A percentile compares a stretch with the other conserved stretches of the same genome.
phyloP scores from a whole-genome alignment of 2,329 filamentous ascomycete genomes.

The Iodosphaeria phyllophila region DNA sequence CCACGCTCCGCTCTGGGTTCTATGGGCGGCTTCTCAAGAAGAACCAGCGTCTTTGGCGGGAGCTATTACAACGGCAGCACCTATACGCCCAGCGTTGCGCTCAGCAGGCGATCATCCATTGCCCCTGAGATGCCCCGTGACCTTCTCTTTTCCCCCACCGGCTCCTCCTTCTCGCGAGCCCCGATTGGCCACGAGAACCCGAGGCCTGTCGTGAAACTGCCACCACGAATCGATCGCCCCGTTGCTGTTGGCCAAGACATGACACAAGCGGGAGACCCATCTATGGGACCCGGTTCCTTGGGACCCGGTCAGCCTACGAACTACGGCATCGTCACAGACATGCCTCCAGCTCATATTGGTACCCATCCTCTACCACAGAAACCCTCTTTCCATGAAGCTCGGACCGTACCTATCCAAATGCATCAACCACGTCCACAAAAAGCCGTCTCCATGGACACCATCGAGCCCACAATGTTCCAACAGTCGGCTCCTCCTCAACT shows the following conservation, averaged over 20 bases:
- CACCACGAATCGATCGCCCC: constrained; percentile 29
- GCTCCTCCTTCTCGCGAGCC: constrained; percentile 55
- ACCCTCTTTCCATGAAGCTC: constrained; percentile 37
- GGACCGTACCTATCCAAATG: constrained; percentile 45
- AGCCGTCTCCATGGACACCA: constrained; percentile 78
- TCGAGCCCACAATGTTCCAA: constrained; percentile 51
- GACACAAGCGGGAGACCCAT: background rate
- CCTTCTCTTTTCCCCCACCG: constrained; percentile 61
- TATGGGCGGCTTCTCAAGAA: constrained; percentile 49
- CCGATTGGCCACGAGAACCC: constrained; percentile 39
- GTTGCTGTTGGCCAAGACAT: constrained; percentile 7
- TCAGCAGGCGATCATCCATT: constrained; percentile 75
- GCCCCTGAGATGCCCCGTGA: constrained; percentile 49
- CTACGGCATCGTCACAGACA: too few species aligned
- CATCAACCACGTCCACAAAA: constrained; percentile 93
- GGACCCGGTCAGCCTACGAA: constrained; percentile 17
- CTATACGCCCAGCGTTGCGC: constrained; percentile 73
- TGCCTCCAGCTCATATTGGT: constrained; percentile 38
- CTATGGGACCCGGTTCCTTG: constrained; percentile 4
- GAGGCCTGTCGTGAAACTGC: constrained; percentile 67
- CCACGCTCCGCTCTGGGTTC: constrained; percentile 54
- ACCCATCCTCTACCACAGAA: constrained; percentile 39
- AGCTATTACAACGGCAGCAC: constrained; percentile 50
- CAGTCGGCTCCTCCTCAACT: too few species aligned
- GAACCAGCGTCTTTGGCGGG: constrained; percentile 64